Conservation (phyloP, 257 asterid species). For the Scutellaria barbata region DNA sequence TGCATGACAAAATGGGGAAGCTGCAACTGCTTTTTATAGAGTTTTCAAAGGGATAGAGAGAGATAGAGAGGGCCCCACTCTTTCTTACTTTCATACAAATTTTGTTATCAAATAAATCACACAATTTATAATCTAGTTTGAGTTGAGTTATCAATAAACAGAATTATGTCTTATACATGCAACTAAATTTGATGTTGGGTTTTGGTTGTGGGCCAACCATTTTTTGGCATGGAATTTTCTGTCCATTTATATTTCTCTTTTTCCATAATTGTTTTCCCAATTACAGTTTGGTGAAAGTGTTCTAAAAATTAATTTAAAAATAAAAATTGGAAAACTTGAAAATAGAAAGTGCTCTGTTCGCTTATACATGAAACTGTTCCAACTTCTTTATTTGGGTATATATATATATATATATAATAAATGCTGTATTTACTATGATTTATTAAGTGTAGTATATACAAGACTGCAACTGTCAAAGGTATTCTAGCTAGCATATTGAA, state of each 20-base stretch:
- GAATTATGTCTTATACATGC: too few relatives aligned
- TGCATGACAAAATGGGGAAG: conserved; percentile 49
- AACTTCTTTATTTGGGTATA: too few relatives aligned
- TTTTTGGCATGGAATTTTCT: conserved; percentile 3
- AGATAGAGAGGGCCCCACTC: conserved; percentile 14
- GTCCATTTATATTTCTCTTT: conserved; percentile 13
- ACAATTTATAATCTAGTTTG: too few relatives aligned
- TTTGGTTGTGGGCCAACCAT: conserved; percentile 8
- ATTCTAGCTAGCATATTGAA: too few relatives aligned
- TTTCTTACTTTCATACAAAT: too few relatives aligned
- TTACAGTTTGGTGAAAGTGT: background rate
- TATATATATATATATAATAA: too few relatives aligned
- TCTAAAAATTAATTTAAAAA: background rate
- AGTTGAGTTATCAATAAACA: too few relatives aligned
- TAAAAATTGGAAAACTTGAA: conserved; percentile 25
- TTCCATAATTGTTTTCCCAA: background rate
- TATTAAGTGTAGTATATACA: too few relatives aligned
- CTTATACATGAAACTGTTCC: too few relatives aligned
- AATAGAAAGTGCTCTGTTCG: conserved; percentile 26
- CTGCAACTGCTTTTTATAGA: conserved; percentile 45
- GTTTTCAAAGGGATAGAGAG: background rate
- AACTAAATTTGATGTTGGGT: background rate
- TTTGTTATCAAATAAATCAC: too few relatives aligned
- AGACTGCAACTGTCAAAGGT: too few relatives aligned
- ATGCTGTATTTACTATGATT: too few relatives aligned